Evolutionary conservation across 768 basidiomycete species (phyloP), one percentile per base, ranked within the genome.

Genomic region (Boletus coccyginus): DNA sequence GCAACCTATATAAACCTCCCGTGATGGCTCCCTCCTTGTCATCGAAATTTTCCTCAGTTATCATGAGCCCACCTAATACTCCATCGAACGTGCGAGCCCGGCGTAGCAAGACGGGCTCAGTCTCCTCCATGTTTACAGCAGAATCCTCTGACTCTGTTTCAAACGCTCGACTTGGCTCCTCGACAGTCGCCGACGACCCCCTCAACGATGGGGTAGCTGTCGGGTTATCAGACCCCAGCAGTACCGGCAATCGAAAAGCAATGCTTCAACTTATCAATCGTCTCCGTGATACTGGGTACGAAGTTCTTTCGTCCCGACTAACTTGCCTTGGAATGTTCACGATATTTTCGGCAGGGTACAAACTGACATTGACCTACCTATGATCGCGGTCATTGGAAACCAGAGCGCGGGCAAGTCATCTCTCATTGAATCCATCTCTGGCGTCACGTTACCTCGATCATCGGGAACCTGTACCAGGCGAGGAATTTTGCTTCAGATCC

Each of bases 401-500:
- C 89, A 91, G 59, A 87, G 84, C 43, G 86, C 86, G 0, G 89
- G 89, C 0, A 90, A 90, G 62, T 88, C 87, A 0, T 90, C 88
- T 0, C 75, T 90, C 5, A 90, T 91, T 12, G 88, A 91, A 61
- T 80, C 86, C 0, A 89, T 91, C 44, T 88, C 87, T 0, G 86
- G 88, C 0, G 81, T 90, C 17, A 86, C 80, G 0, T 72, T 90
- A 0, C 88, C 88, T 24, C 78, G 87, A 11, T 85, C 85, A 0
- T 75, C 82, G n/a, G 89, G 89, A 0, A 90, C 88, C 0, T 90
- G 89, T 57, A 92, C 89, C 1, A 77, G 89, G 89, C 84, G 57
- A 39, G 58, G 60, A 31, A 2, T 11, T 5, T n/a, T 3, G 39
- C 17, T 39, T 24, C 9, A 7, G 3, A 12, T 19, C 16, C 1